Evolutionary conservation across 345 rosid species (phyloP).

Genomic region (Clausena lansium): DNA sequence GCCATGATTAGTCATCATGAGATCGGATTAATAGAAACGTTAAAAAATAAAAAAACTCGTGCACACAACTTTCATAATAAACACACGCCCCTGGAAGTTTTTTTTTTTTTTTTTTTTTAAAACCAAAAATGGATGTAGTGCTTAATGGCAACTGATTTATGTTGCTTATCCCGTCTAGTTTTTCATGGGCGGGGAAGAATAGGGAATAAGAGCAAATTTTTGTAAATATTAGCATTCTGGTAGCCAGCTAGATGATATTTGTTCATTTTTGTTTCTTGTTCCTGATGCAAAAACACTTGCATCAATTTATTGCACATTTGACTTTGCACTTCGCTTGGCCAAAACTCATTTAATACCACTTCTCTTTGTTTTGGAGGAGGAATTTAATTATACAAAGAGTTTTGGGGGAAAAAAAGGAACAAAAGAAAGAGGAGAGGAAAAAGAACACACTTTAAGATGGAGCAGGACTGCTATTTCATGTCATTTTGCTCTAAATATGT

Average conservation of each 20-base stretch:
- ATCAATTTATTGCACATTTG: background rate
- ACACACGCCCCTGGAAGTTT: background rate
- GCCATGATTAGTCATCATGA: background rate
- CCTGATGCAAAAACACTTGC: background rate
- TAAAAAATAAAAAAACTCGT: background rate
- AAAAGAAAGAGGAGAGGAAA: background rate
- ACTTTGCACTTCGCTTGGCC: background rate
- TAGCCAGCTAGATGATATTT: background rate
- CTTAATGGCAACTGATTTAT: background rate
- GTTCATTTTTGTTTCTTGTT: background rate
- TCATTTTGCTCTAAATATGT: too few species aligned
- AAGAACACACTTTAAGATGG: background rate
- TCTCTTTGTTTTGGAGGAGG: background rate
- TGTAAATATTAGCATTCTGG: conserved; percentile 11
- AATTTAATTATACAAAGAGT: background rate
- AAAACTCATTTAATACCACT: background rate
- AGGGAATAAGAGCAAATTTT: conserved; percentile 12
- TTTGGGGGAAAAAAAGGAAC: too few species aligned
- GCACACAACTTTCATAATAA: background rate
- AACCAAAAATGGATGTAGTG: background rate
- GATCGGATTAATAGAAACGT: background rate
- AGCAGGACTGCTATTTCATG: too few species aligned
- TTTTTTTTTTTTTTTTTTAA: too few species aligned
- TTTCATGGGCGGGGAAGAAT: conserved; percentile 11
- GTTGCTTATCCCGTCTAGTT: conserved; percentile 11